Evolutionary conservation across 2,329 filamentous ascomycete species (phyloP).

Genomic region (Metarhizium anisopliae): DNA sequence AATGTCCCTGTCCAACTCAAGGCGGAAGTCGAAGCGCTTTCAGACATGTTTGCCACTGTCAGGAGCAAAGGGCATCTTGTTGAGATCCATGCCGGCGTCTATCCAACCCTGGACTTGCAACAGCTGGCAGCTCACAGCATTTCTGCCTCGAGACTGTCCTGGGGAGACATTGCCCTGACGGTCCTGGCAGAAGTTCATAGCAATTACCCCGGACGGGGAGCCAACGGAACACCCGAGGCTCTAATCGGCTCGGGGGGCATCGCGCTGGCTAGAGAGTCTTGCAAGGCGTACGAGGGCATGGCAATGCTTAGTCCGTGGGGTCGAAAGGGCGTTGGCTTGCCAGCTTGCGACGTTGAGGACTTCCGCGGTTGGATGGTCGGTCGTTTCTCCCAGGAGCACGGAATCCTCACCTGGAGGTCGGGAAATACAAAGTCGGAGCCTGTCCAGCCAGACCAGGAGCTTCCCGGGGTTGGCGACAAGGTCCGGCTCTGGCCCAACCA

Average conservation of each 20-base stretch:
- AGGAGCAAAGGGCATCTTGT: conserved; percentile 35
- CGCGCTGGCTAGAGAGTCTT: conserved; percentile 66
- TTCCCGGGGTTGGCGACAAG: conserved; percentile 52
- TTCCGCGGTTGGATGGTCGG: conserved; percentile 57
- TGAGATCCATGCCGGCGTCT: conserved; percentile 70
- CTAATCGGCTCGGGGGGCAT: conserved; percentile 61
- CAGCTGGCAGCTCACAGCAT: conserved; percentile 64
- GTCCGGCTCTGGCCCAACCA: conserved; percentile 73
- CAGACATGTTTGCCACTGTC: conserved; percentile 15
- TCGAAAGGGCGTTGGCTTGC: conserved; percentile 19
- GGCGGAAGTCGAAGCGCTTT: conserved; percentile 11
- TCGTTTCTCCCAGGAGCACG: conserved; percentile 70
- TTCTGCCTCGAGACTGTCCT: conserved; percentile 31
- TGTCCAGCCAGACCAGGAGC: conserved; percentile 11
- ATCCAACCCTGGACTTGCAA: conserved; percentile 68
- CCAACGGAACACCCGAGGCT: conserved; percentile 44
- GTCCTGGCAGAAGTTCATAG: conserved; percentile 65
- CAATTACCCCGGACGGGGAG: conserved; percentile 52
- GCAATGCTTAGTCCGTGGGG: conserved; percentile 57
- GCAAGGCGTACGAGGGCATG: conserved; percentile 63
- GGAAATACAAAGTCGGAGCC: conserved; percentile 20
- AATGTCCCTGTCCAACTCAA: conserved; percentile 10
- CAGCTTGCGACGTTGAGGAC: conserved; percentile 21
- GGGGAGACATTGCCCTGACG: conserved; percentile 53
- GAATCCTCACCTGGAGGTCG: conserved; percentile 51